Base-by-base conservation (phyloP, 139 green algal species). In the Asterochloris erici region DNA sequence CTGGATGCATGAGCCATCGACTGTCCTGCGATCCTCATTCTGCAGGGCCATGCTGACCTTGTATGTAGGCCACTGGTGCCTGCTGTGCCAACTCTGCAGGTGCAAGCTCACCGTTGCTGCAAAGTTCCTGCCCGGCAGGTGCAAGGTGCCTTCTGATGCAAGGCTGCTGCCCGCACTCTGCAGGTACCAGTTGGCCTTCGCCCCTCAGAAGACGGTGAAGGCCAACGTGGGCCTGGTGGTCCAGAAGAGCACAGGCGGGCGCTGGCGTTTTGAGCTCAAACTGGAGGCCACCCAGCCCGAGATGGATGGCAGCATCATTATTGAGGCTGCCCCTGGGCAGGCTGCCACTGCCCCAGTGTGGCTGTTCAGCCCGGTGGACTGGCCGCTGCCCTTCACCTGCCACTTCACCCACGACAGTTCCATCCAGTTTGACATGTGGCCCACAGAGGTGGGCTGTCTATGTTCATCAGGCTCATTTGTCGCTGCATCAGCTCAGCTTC, bases 231-330 rank as follows among this genome's bases (percentile, higher is more conserved):
- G 17, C 14, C 38, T 82, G 63, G 78, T 82, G 14, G 63, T 82
- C n/a, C 61, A 74, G 63, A 73, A 74, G 78, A 73, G 78, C 61
- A 86, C 60, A 74, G 85, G 87, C 12, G 87, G 87, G 14, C 63
- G 85, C 21, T 91, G 87, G 87, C 85, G 85, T 11, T 89, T 91
- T 75, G 76, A 86, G 63, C 69, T 91, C 28, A 38, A 14, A 63
- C 26, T 84, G 9, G 79, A 83, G 68, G 79, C 79, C 23, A 83
- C 79, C 14, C 66, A 83, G 23, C 79, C 79, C 16, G 79, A 83
- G 68, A 66, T 83, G 12, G 79, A 83, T 24, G 79, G 79, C 66
- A 76, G 63, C 19, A 63, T 82, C 24, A 73, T 28, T 26, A 82
- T 82, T 62, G 60, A 82, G 19, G 78, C 78, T 29, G 63, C 27